phyloP scores from a whole-genome alignment of 1,284 basidiomycete species.

The Trichosporon coremiiforme region DNA sequence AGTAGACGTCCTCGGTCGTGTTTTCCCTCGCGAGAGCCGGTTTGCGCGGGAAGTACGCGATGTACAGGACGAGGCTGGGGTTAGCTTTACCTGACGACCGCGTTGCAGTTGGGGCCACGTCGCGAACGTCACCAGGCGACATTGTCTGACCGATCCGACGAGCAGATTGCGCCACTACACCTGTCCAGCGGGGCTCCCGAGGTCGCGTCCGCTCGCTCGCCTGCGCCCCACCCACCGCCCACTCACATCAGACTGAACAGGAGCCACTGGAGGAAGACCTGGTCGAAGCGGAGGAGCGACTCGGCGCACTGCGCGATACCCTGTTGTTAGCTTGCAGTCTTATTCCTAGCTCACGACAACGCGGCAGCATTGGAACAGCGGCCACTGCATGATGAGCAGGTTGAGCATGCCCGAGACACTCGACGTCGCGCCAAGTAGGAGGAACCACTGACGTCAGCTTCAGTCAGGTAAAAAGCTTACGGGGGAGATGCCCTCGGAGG shows the following conservation, averaged over 20 bases:
- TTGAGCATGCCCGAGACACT: constrained; percentile 78
- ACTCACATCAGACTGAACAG: constrained; percentile 82
- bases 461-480: constrained; percentile 31
- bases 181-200: not conserved
- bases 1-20: constrained; percentile 44
- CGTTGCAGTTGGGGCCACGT: too few relatives aligned
- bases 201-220: not conserved
- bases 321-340: not conserved
- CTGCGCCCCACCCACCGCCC: not conserved
- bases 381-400: constrained; percentile 89
- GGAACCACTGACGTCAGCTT: constrained; percentile 64
- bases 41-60: constrained; percentile 80
- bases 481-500: constrained; percentile 85
- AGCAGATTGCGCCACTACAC: not conserved
- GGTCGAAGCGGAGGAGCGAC: constrained; percentile 77
- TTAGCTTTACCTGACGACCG: constrained; percentile 20
- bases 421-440: constrained; percentile 88
- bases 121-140: too few relatives aligned
- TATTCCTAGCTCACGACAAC: constrained; percentile 28
- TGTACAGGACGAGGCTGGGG: constrained; percentile 78
- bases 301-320: constrained; percentile 74
- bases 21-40: constrained; percentile 59
- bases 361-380: constrained; percentile 77
- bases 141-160: too few relatives aligned
- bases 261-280: constrained; percentile 81